Percentiles rank a stretch among this genome's conserved stretches.
These are phyloP conservation scores for Canariomyces notabilis DNA, from an alignment of 2,329 filamentous ascomycete species.

Conservation along the genomic window DNA sequence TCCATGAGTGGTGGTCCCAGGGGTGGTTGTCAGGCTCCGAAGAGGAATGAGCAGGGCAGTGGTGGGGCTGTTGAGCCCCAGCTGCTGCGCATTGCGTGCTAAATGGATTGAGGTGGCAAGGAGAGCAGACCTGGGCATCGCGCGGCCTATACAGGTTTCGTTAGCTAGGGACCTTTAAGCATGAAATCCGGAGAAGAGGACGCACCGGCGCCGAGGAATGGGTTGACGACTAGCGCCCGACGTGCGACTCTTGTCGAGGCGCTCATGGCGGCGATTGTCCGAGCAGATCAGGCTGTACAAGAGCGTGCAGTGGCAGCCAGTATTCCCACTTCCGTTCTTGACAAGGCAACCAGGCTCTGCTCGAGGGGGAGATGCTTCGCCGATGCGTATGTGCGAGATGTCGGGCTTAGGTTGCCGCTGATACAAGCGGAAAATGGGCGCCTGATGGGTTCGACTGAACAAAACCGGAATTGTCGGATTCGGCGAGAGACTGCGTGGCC, in stretches of 20 bases:
- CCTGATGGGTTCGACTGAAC: no score
- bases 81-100: conserved; percentile 41
- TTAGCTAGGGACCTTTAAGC: conserved; percentile 25
- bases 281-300: neutral
- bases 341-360: neutral
- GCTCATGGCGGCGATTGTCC: conserved; percentile 41
- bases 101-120: conserved; percentile 44
- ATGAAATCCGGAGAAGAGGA: conserved; percentile 11
- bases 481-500: conserved; percentile 1
- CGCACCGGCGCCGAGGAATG: conserved; percentile 46
- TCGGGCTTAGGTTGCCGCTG: no score
- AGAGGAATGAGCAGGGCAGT: conserved; percentile 54
- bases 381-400: conserved; percentile 10
- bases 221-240: conserved; percentile 49
- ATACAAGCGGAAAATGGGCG: no score
- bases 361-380: conserved; percentile 7
- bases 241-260: conserved; percentile 52
- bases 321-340: neutral
- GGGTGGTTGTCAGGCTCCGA: conserved; percentile 51
- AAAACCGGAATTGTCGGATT: conserved; percentile 11
- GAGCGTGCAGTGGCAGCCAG: conserved; percentile 2
- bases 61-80: conserved; percentile 44
- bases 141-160: conserved; percentile 35
- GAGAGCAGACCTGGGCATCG: conserved; percentile 41
- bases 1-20: conserved; percentile 46